Percentiles rank a stretch among this genome's conserved stretches.
These are phyloP conservation scores for Litsea cubeba DNA, from an alignment of 164 flowering plant species.

Conservation along the genomic window DNA sequence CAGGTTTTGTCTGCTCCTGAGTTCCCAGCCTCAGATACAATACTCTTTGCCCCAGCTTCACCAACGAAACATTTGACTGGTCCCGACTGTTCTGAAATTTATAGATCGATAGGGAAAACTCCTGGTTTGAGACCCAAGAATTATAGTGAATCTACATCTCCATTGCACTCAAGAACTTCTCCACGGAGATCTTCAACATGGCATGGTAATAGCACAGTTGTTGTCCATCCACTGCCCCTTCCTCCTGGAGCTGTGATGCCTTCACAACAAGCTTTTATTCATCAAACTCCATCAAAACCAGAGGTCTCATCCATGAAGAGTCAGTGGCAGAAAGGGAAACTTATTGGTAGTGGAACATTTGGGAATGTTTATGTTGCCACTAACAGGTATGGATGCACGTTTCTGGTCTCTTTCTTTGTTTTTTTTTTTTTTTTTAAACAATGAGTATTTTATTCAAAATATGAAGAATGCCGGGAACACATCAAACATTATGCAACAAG, in stretches of 20 bases:
- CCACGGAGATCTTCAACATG: constrained; percentile 25
- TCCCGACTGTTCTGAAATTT: constrained; percentile 47
- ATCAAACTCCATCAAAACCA: constrained; percentile 31
- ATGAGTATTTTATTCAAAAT: too few relatives aligned
- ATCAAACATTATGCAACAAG: too few relatives aligned
- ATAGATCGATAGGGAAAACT: constrained; percentile 40
- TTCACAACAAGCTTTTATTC: constrained; percentile 28
- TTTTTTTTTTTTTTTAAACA: too few relatives aligned
- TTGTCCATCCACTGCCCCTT: constrained; percentile 74
- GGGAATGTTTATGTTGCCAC: constrained; percentile 87
- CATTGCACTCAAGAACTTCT: constrained; percentile 33
- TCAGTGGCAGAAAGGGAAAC: constrained; percentile 89
- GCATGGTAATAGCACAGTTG: constrained; percentile 33
- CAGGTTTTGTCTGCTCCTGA: constrained; percentile 68
- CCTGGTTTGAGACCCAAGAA: constrained; percentile 24
- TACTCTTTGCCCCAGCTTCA: constrained; percentile 29
- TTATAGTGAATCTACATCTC: constrained; percentile 41
- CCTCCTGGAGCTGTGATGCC: constrained; percentile 61
- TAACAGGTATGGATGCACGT: constrained; percentile 43
- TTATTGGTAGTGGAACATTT: constrained; percentile 93
- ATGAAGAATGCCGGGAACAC: too few relatives aligned
- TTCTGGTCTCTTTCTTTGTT: too few relatives aligned
- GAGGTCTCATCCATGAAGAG: constrained; percentile 34
- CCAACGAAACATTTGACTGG: constrained; percentile 28
- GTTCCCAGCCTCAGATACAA: constrained; percentile 28